phyloP scores from a whole-genome alignment of 2,329 filamentous ascomycete species.

The Herpotrichia juniperi region DNA sequence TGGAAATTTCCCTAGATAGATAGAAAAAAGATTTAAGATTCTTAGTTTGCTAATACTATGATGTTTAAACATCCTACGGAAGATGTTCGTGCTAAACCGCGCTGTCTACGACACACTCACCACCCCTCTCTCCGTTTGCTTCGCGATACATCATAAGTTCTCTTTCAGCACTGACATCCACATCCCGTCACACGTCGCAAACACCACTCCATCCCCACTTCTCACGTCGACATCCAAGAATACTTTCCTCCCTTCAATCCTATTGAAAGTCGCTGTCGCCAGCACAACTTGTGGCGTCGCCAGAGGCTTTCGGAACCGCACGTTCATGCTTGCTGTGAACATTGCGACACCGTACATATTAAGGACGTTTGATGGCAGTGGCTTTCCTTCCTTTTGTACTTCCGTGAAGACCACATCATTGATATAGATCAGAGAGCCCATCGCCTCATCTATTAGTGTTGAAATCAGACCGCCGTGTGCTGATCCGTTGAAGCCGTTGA shows the following conservation, averaged over 20 bases:
- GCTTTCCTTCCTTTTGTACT: not conserved
- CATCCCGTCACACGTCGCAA: no score
- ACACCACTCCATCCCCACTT: no score
- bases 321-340: conserved; percentile 11
- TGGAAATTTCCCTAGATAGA: no score
- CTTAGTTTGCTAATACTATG: no score
- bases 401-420: conserved; percentile 4
- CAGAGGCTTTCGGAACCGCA: conserved; percentile 6
- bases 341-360: conserved; percentile 8
- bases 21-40: no score
- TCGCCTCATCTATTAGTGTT: conserved; percentile 9
- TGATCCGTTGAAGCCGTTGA: conserved; percentile 6
- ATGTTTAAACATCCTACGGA: no score
- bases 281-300: conserved; percentile 7
- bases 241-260: conserved; percentile 9
- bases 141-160: no score
- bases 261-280: conserved; percentile 1
- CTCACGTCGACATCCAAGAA: no score
- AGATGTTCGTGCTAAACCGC: no score
- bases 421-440: conserved; percentile 7
- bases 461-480: conserved; percentile 10
- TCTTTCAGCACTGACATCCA: no score
- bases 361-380: conserved; percentile 3
- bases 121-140: no score
- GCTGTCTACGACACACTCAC: no score